phyloP scores from a whole-genome alignment of 371 early-diverging fungal species.

The Rhizopus microsporus region DNA sequence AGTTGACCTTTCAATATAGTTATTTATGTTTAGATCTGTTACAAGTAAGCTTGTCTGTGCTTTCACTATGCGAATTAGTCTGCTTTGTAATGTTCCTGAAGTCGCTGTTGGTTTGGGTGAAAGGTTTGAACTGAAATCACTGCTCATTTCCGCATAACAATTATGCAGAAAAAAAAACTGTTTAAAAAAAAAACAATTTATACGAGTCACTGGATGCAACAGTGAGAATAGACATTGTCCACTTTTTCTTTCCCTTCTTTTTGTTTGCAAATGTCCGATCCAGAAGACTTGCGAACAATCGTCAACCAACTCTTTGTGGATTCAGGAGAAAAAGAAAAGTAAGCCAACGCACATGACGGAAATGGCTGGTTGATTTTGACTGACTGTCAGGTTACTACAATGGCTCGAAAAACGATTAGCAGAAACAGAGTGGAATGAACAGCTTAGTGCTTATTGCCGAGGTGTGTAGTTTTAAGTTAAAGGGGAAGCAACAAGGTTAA shows the following conservation, averaged over 20 bases:
- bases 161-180: neutral
- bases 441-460: constrained; percentile 28
- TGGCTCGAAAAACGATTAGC: constrained; percentile 21
- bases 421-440: constrained; percentile 39
- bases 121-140: constrained; percentile 32
- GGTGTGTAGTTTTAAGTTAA: constrained; percentile 11
- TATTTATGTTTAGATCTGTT: constrained; percentile 56
- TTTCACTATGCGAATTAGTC: constrained; percentile 62
- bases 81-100: constrained; percentile 37
- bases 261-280: constrained; percentile 14
- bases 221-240: neutral
- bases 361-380: neutral
- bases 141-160: constrained; percentile 33
- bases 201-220: too few relatives aligned
- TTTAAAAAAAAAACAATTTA: constrained; percentile 7
- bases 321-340: constrained; percentile 38
- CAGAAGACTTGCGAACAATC: constrained; percentile 23
- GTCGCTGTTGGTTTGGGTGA: constrained; percentile 27
- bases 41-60: constrained; percentile 63
- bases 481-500: neutral
- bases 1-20: constrained; percentile 47
- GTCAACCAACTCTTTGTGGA: constrained; percentile 29
- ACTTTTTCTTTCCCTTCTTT: neutral
- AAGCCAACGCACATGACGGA: neutral
- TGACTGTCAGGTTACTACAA: constrained; percentile 20